A percentile compares a stretch with the other conserved stretches of the same genome.
Evolutionary conservation across 495 filamentous ascomycete species (phyloP).

Genomic region (Aspergillus conjunctus): DNA sequence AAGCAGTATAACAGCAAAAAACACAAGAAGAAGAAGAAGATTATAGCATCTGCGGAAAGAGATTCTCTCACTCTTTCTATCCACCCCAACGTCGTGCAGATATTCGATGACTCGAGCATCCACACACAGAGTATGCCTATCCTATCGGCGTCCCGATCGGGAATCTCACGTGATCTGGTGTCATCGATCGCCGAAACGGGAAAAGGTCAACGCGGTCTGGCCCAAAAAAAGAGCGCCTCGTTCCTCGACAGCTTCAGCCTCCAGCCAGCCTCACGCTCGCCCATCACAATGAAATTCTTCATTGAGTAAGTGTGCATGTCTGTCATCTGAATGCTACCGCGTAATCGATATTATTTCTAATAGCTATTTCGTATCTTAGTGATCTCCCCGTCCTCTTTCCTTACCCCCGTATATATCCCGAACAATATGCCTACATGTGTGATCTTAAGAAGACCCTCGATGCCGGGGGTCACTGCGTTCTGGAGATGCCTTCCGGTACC

Average conservation of each 20-base stretch:
- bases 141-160: constrained; percentile 37
- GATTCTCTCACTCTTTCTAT: constrained; percentile 5
- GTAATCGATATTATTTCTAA: constrained; percentile 12
- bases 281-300: constrained; percentile 86
- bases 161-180: constrained; percentile 45
- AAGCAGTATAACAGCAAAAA: not conserved
- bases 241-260: constrained; percentile 19
- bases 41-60: not conserved
- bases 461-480: constrained; percentile 91
- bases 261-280: constrained; percentile 31
- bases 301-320: constrained; percentile 67
- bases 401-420: constrained; percentile 95
- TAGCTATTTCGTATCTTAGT: constrained; percentile 44
- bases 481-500: constrained; percentile 99
- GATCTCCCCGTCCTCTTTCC: constrained; percentile 95
- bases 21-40: not conserved
- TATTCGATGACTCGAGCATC: not conserved
- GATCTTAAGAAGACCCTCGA: constrained; percentile 97
- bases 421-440: constrained; percentile 99
- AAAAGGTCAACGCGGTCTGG: constrained; percentile 31
- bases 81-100: constrained; percentile 2
- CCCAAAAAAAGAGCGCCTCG: constrained; percentile 13
- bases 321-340: constrained; percentile 1
- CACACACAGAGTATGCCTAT: constrained; percentile 5
- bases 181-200: constrained; percentile 43